Evolutionary conservation across 805 yeast species (phyloP), one percentile per base, ranked within the genome.

Genomic region (Pichia eremophila): DNA sequence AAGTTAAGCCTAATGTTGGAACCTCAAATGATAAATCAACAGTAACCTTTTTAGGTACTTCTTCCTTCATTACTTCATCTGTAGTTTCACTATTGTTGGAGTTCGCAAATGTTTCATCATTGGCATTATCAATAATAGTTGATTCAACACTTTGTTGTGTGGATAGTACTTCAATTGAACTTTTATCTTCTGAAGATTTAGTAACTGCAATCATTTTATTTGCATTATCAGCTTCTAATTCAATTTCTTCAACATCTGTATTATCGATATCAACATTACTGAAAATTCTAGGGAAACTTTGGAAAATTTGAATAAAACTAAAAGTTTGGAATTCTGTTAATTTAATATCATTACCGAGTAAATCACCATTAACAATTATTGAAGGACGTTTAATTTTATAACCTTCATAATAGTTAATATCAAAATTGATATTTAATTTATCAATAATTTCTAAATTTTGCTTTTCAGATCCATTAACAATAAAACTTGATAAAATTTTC

Each of bases 291-390:
- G 83, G 70, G 1, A 88, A 61, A 8, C 79, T 72, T 41, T 74
- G 77, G 2, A 75, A 66, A 43, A 88, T 65, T n/a, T 73, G 65
- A 55, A 78, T 57, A 41, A 88, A 57, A 54, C 77, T 80, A 15
- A 70, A 66, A 31, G 83, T 66, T 60, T 90, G 97, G 34, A 77
- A 61, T 55, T 90, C 96, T 0, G 95, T 84, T 49, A 88, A 62
- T 29, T 74, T 70, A 53, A 86, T 69, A 40, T 78, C 76, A 14
- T 83, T 70, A 10, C 85, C 83, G 1, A 83, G 77, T 54, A 85
- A 71, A 15, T 69, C 65, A 22, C 95, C 90, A 0, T 57, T 54
- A 0, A 85, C 67, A 1, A 65, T 64, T 32, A 79, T 68, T 0
- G 75, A 65, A 0, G 95, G 82, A 2, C 71, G 57, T 3, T 59